Percentiles rank a stretch among this genome's conserved stretches.
These are phyloP conservation scores for Polymyxa betae DNA, from an alignment of 208 protist genomes.

Conservation along the genomic window DNA sequence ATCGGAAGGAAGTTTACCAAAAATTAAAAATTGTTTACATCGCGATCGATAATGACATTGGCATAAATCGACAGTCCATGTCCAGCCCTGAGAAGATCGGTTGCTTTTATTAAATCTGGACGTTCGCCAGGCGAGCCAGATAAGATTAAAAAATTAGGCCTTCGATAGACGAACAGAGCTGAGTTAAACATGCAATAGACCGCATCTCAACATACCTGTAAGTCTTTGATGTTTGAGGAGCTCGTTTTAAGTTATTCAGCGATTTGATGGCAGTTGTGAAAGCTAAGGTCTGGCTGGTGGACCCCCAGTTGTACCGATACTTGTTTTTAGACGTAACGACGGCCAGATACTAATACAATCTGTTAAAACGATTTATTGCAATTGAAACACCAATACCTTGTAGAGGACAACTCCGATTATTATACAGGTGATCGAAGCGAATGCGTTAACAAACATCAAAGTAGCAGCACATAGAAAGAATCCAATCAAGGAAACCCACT, in stretches of 20 bases:
- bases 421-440: neutral
- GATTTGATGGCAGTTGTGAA: neutral
- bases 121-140: neutral
- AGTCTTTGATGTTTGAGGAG: neutral
- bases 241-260: neutral
- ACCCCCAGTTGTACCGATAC: neutral
- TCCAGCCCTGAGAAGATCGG: neutral
- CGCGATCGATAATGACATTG: neutral
- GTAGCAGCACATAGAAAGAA: neutral
- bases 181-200: neutral
- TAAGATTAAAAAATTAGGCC: conserved; percentile 37
- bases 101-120: neutral
- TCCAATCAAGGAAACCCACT: neutral
- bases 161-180: neutral
- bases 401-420: neutral
- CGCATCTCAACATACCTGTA: neutral
- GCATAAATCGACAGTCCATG: neutral
- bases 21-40: neutral
- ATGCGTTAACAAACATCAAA: neutral
- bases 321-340: neutral
- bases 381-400: conserved; percentile 18
- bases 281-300: neutral
- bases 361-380: neutral
- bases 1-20: neutral
- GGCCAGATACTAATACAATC: neutral